Evolutionary conservation across 2,329 filamentous ascomycete species (phyloP), one percentile per base, ranked within the genome.

Genomic region (Didymellaceae sp.): DNA sequence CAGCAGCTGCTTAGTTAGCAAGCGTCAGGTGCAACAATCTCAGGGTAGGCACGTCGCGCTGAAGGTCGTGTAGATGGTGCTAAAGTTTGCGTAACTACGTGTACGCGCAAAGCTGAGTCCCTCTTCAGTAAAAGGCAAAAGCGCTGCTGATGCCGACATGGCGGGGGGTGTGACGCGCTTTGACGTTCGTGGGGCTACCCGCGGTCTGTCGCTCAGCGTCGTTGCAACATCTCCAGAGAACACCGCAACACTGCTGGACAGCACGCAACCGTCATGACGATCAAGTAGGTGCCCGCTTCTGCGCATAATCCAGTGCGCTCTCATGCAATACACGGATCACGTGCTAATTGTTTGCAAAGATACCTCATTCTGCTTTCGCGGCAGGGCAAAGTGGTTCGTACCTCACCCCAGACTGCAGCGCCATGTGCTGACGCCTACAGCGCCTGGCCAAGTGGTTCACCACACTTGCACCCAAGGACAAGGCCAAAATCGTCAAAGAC

Each of bases 401-500:
- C 57, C 77, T 75, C 56, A 65, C 58, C 58, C 59, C 47, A 47
- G 48, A 52, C 24, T 39, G 57, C 52, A 58, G 61, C 70, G 44
- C 54, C 42, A 60, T 52, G 52, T 69, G 59, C 68, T 68, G 56
- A 71, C 55, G 47, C 57, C 55, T 58, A 48, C 78, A 99, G 94
- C 92, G 94, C 72, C 87, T 99, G 48, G 94, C 94, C 64, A 99
- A 99, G 80, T 99, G 94, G 94, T 99, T 99, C 79, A 96, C 92
- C 46, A 99, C 94, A 13, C 84, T 99, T 57, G 96, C 93, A 26
- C 94, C 94, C 58, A 97, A 89, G 78, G 94, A 99, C 73, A 99
- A 99, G 81, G 94, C 93, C 77, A 99, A 99, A 83, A 97, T 99
- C 73, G 93, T 99, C 83, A 99, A 99, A 78, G 94, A 99, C 82